Evolutionary conservation across 768 basidiomycete species (phyloP), one percentile per base, ranked within the genome.

Genomic region (Crucibulum laeve): DNA sequence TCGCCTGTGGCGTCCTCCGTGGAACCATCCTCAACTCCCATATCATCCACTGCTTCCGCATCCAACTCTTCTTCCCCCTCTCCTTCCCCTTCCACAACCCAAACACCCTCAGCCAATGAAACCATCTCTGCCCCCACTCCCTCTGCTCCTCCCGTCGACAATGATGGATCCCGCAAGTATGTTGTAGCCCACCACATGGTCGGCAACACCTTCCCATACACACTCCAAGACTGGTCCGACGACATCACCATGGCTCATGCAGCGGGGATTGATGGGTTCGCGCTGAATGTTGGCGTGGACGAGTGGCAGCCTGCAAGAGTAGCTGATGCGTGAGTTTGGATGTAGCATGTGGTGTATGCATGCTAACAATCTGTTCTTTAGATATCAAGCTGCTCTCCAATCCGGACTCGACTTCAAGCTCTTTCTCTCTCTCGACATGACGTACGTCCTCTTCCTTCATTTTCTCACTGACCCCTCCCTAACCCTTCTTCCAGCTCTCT

Each of bases 371-470:
- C 3, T 17, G 7, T 14, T n/a, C n/a, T 33, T 44, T 54, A 76
- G 80, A 11, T 87, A 79, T 55, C 55, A 69, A 34, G 79, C 82
- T 24, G 83, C 84, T 3, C 55, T 55, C 14, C 65, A 73, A 38
- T 71, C 71, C 19, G 72, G 69, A 14, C 65, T 75, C 7, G 66
- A 68, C 40, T 88, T 89, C 69, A 81, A 84, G 57, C 64, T 91
- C 39, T 89, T 88, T 63, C 53, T 90, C 46, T 87, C 84, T 11
- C 76, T 90, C 38, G 88, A 91, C 54, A 88, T 87, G 87, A 65
- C 79, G 80, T 84, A 53, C 52, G 71, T 73, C 18, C 11, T 38
- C 19, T 38, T 19, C 28, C 3, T 34, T 30, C 4, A 43, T 24
- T 32, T 10, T 24, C 18, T 10, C 36, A n/a, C 26, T 40, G 19